These are phyloP conservation scores for Monosporozyma servazzii DNA, from an alignment of 805 yeast genomes.

Conservation along the genomic window DNA sequence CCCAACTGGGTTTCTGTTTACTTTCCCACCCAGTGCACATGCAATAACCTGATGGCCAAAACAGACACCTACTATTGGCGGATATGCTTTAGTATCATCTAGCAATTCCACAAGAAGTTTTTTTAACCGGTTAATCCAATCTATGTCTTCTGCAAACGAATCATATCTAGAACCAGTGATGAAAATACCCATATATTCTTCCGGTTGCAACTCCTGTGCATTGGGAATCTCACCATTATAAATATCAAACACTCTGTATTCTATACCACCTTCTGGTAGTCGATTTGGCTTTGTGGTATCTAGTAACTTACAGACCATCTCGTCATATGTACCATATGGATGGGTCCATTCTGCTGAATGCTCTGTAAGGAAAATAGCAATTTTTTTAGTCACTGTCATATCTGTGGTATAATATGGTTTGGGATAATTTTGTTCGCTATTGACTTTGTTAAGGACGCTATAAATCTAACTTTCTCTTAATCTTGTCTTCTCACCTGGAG, in stretches of 20 bases:
- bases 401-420: neutral
- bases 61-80: slow-evolving; percentile 65
- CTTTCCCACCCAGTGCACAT: slow-evolving; percentile 53
- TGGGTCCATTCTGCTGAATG: slow-evolving; percentile 15
- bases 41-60: slow-evolving; percentile 82
- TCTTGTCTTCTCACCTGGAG: neutral
- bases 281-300: slow-evolving; percentile 7
- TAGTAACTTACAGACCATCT: slow-evolving; percentile 18
- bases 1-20: slow-evolving; percentile 50
- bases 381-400: slow-evolving; percentile 6
- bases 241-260: slow-evolving; percentile 13
- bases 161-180: slow-evolving; percentile 44
- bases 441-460: neutral
- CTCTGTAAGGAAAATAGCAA: slow-evolving; percentile 24
- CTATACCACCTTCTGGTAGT: slow-evolving; percentile 6
- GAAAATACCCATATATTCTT: slow-evolving; percentile 30
- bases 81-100: slow-evolving; percentile 11
- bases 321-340: slow-evolving; percentile 22
- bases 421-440: neutral
- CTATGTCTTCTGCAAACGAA: slow-evolving; percentile 31
- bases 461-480: neutral
- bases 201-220: slow-evolving; percentile 9
- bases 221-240: slow-evolving; percentile 20
- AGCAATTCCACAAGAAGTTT: slow-evolving; percentile 24
- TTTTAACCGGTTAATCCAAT: slow-evolving; percentile 37